Evolutionary conservation across 208 protist species (phyloP).

Genomic region (Angomonas ambiguus): DNA sequence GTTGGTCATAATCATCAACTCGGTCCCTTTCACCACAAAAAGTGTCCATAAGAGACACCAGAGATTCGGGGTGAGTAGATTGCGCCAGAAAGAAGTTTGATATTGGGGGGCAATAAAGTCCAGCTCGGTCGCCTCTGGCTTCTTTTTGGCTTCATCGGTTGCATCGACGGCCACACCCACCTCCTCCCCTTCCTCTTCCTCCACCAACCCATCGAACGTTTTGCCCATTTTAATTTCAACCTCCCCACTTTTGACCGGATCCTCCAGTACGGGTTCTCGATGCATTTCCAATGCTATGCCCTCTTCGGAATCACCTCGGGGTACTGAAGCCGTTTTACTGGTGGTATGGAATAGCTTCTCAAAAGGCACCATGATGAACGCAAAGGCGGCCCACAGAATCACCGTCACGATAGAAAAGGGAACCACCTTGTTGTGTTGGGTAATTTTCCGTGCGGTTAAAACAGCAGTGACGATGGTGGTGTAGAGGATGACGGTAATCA

Average conservation of each 20-base stretch:
- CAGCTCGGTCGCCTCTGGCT: slow-evolving; percentile 19
- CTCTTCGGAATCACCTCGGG: neutral
- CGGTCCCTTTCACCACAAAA: slow-evolving; percentile 30
- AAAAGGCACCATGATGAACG: slow-evolving; percentile 36
- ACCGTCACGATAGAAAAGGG: slow-evolving; percentile 38
- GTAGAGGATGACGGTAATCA: slow-evolving; percentile 47
- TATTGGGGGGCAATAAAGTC: slow-evolving; percentile 67
- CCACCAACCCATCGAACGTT: neutral
- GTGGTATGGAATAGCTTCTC: neutral
- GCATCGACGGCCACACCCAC: neutral
- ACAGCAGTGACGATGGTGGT: slow-evolving; percentile 36
- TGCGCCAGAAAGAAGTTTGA: slow-evolving; percentile 41
- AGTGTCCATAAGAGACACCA: slow-evolving; percentile 50
- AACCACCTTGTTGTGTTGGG: slow-evolving; percentile 6
- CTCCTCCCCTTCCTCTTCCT: neutral
- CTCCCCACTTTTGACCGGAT: neutral
- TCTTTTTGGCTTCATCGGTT: neutral
- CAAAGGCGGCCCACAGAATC: slow-evolving; percentile 24
- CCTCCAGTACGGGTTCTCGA: no score
- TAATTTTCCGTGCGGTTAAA: slow-evolving; percentile 26
- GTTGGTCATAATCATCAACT: slow-evolving; percentile 57
- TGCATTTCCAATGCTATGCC: no score
- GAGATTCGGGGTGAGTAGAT: slow-evolving; percentile 28
- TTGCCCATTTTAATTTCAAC: neutral
- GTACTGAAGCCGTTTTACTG: neutral